phyloP scores from a whole-genome alignment of 495 filamentous ascomycete species.

The Pseudotulostoma volvatum region DNA sequence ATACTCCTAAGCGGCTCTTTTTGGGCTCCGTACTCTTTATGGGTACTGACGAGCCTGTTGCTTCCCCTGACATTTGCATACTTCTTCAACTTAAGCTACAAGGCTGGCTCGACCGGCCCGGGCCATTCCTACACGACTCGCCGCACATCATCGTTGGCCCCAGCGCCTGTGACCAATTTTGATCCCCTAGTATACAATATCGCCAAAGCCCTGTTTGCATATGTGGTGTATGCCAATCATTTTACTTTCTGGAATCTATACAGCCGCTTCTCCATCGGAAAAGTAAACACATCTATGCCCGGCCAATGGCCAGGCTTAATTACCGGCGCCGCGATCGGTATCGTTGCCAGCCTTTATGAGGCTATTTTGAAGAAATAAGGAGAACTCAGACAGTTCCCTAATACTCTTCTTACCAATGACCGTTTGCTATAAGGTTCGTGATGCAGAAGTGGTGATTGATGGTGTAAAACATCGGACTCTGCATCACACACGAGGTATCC shows the following conservation, averaged over 20 bases:
- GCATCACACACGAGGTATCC: too few relatives aligned
- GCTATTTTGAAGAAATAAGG: slow-evolving; percentile 64
- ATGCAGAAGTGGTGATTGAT: too few relatives aligned
- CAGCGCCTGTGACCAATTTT: slow-evolving; percentile 33
- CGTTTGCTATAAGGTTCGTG: too few relatives aligned
- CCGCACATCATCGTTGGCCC: slow-evolving; percentile 1
- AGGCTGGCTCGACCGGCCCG: slow-evolving; percentile 19
- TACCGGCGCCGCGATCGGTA: slow-evolving; percentile 53
- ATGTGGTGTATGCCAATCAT: slow-evolving; percentile 58
- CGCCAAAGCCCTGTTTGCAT: slow-evolving; percentile 63
- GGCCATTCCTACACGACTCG: slow-evolving; percentile 8
- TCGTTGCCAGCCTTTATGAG: slow-evolving; percentile 61
- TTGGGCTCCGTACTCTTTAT: slow-evolving; percentile 69
- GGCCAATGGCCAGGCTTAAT: slow-evolving; percentile 56
- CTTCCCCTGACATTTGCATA: slow-evolving; percentile 59
- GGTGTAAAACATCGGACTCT: too few relatives aligned
- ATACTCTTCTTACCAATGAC: too few relatives aligned
- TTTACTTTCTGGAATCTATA: slow-evolving; percentile 49
- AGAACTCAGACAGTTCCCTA: too few relatives aligned
- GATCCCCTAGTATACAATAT: slow-evolving; percentile 86
- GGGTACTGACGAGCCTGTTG: slow-evolving; percentile 53
- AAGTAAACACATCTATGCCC: slow-evolving; percentile 49
- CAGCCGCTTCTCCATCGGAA: slow-evolving; percentile 36
- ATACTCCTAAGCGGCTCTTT: slow-evolving; percentile 57
- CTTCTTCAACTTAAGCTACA: slow-evolving; percentile 67